These are phyloP conservation scores for Phytophthora ramorum DNA, from an alignment of 352 stramenopile genomes.

Conservation along the genomic window DNA sequence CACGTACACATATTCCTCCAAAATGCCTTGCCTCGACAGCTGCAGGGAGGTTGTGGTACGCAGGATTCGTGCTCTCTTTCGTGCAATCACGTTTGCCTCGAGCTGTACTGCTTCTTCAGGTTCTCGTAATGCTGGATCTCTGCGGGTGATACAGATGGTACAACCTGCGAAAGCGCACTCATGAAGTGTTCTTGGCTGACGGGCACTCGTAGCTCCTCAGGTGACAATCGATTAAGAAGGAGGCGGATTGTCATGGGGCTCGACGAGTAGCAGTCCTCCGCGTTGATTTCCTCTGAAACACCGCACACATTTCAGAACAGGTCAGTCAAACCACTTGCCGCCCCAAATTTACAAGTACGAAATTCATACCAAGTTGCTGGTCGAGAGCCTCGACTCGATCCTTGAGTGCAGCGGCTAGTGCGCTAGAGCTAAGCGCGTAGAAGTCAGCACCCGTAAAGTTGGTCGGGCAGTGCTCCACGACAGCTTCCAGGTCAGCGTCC, in stretches of 20 bases:
- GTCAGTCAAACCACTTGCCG: slow-evolving; percentile 7
- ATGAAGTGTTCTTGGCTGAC: slow-evolving; percentile 71
- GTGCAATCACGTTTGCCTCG: slow-evolving; percentile 43
- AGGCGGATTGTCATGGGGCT: slow-evolving; percentile 73
- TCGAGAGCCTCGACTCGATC: slow-evolving; percentile 75
- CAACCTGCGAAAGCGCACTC: slow-evolving; percentile 58
- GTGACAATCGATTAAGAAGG: slow-evolving; percentile 65
- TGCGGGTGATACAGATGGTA: slow-evolving; percentile 85
- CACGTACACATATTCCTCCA: slow-evolving; percentile 1
- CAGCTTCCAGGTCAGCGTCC: slow-evolving; percentile 64
- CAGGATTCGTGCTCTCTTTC: slow-evolving; percentile 5
- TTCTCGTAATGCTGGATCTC: slow-evolving; percentile 91
- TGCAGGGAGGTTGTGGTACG: slow-evolving; percentile 10
- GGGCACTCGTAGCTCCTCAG: slow-evolving; percentile 67
- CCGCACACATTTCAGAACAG: slow-evolving; percentile 14
- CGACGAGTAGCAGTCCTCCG: slow-evolving; percentile 83
- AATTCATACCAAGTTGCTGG: slow-evolving; percentile 59
- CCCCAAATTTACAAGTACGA: slow-evolving; percentile 11
- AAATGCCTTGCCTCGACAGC: slow-evolving; percentile 13
- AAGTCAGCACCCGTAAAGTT: slow-evolving; percentile 89
- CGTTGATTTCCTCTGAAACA: slow-evolving; percentile 65
- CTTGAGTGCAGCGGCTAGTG: slow-evolving; percentile 79
- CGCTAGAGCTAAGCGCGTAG: slow-evolving; percentile 83
- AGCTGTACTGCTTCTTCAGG: slow-evolving; percentile 88
- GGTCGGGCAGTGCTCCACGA: slow-evolving; percentile 67